phyloP scores from a whole-genome alignment of 208 protist species.

The Trypanosoma caninum region DNA sequence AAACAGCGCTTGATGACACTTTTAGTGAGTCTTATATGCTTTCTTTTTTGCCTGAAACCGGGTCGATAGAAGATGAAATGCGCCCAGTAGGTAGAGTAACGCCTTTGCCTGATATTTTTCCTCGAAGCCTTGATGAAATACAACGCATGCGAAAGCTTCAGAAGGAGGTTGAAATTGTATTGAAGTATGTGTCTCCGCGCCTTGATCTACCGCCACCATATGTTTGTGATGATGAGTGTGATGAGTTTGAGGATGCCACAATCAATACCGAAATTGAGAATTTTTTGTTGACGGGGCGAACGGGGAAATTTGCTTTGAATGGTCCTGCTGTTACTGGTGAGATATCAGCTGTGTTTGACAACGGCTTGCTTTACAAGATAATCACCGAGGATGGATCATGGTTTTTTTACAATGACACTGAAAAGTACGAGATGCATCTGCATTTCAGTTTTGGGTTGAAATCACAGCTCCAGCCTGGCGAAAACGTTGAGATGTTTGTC shows the following conservation, averaged over 20 bases:
- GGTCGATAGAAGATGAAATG: constrained; percentile 47
- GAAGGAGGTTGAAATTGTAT: constrained; percentile 45
- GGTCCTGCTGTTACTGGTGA: constrained; percentile 50
- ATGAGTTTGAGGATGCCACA: constrained; percentile 79
- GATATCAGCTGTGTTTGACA: constrained; percentile 56
- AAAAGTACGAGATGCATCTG: constrained; percentile 87
- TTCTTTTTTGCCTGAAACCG: constrained; percentile 28
- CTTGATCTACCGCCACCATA: constrained; percentile 63
- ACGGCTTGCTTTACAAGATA: constrained; percentile 71
- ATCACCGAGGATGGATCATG: constrained; percentile 50
- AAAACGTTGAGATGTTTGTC: constrained; percentile 54
- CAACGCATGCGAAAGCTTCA: constrained; percentile 56
- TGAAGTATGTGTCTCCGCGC: constrained; percentile 53
- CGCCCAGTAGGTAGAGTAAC: constrained; percentile 50
- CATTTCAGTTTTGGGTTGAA: constrained; percentile 64
- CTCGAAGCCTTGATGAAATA: constrained; percentile 70
- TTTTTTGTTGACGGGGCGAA: constrained; percentile 32
- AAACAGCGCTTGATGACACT: too few relatives aligned
- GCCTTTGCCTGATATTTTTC: constrained; percentile 66
- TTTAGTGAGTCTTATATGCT: constrained; percentile 56
- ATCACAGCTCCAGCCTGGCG: constrained; percentile 55
- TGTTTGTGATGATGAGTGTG: constrained; percentile 79
- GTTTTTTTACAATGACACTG: constrained; percentile 84
- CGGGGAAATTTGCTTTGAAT: background rate
- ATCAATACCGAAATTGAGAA: constrained; percentile 48